Base-by-base conservation (phyloP, 495 filamentous ascomycete species). In the Lindgomyces ingoldianus region DNA sequence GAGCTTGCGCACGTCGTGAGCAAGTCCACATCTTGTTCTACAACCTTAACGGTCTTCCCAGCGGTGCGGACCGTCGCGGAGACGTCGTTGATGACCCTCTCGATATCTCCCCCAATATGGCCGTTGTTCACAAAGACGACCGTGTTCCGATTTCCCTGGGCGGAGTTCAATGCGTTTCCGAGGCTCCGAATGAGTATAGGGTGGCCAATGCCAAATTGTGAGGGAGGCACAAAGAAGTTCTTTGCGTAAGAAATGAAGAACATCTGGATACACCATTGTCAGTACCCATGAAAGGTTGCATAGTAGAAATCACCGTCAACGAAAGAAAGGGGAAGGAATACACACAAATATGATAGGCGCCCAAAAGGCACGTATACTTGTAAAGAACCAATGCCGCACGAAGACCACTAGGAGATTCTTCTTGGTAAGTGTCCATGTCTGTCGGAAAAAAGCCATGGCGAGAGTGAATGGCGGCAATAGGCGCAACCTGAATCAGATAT, bases 121-220 rank as follows among this genome's bases (percentile, higher is more conserved):
- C 89, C 89, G 76, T 84, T 89, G 71, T 93, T 84, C 44, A 94
- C 85, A 64, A 96, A 90, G n/a, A 85, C 87, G n/a, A 96, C 75
- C 18, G 77, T 90, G 45, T 87, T 72, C 6, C 83, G 69, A 16
- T 81, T 55, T 3, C 75, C 78, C 10, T 58, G 55, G 3, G 85
- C 78, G 10, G 72, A 72, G n/a, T 69, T 69, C 21, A 95, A 73
- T 1, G 83, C 89, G 56, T 87, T 73, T 16, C 75, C 64, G 8
- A 95, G 78, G 24, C 83, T 81, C 49, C 84, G 81, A 44, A 95
- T 69, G 1, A 85, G 79, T 11, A 73, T 77, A 0, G 82, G 66
- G 1, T 74, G 62, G 2, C 82, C 86, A 62, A 95, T 85, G 47
- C 91, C 91, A 63, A 80, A 94, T 0, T 76, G 73, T 14, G 58